Evolutionary conservation across 2,329 filamentous ascomycete species (phyloP).

Genomic region (Bipolaris bicolor): DNA sequence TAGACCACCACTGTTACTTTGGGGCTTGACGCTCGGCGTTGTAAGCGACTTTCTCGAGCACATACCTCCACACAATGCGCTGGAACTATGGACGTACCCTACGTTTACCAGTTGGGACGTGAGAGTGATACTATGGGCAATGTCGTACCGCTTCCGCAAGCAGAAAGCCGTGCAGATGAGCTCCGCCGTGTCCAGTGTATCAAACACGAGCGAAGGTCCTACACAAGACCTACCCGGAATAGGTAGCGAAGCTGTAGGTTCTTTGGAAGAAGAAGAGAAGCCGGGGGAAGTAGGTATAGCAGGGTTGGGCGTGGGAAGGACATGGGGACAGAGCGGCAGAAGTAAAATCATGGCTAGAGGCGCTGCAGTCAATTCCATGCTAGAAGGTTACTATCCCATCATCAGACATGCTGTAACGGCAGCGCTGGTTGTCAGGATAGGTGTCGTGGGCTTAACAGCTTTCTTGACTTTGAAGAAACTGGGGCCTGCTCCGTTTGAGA

Average conservation of each 20-base stretch:
- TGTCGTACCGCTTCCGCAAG: constrained; percentile 62
- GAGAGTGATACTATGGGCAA: constrained; percentile 62
- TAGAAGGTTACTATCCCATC: constrained; percentile 61
- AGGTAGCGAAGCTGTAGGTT: constrained; percentile 30
- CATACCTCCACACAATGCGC: constrained; percentile 66
- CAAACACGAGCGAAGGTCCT: constrained; percentile 23
- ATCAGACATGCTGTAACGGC: constrained; percentile 55
- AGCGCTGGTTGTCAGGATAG: constrained; percentile 49
- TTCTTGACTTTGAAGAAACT: constrained; percentile 32
- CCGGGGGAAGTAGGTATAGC: constrained; percentile 55
- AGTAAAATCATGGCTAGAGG: constrained; percentile 48
- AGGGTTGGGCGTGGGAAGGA: constrained; percentile 52
- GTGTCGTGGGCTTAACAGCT: constrained; percentile 30
- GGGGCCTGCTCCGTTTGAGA: not conserved
- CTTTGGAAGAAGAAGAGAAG: constrained; percentile 31
- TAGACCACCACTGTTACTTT: constrained; percentile 64
- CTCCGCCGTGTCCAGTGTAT: constrained; percentile 15
- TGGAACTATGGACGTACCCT: constrained; percentile 70
- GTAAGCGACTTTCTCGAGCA: constrained; percentile 71
- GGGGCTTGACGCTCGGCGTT: constrained; percentile 72
- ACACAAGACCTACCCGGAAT: constrained; percentile 35
- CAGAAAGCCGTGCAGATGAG: constrained; percentile 44
- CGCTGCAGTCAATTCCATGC: constrained; percentile 55
- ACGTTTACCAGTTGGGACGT: constrained; percentile 70
- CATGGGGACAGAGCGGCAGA: constrained; percentile 45